Base-by-base conservation (phyloP, 495 filamentous ascomycete species). In the Tuber indicum region DNA sequence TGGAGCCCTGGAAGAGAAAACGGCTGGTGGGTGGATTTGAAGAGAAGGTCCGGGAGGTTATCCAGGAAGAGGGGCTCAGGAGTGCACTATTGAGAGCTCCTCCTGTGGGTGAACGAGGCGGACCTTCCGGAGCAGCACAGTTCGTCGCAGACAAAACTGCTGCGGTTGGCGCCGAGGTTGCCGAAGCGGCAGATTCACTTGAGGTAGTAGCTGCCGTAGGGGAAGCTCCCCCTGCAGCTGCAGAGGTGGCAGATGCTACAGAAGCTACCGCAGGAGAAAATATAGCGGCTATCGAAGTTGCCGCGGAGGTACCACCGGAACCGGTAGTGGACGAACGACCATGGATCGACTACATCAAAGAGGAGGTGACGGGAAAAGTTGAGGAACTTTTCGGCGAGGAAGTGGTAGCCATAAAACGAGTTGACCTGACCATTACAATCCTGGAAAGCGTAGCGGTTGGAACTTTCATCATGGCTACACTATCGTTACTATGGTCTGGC, bases 1-100 rank as follows among this genome's bases (percentile, higher is more conserved):
- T 98, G 71, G 96, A 99, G 86, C 96, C 96, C 12, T 98, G 94
- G 94, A 90, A 93, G 76, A 87, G 96, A 78, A 88, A 86, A 79
- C 85, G 94, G 78, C 87, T 99, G 75, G 92, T 97, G 45, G 88
- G 88, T 76, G 93, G 92, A 21, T 91, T 92, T 79, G 90, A 92
- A 80, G 90, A 91, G 76, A 91, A 94, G 84, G 92, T 99, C 70
- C 90, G 90, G 75, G 90, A 91, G 81, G 92, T 93, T 1, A 86
- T 98, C 66, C 94, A 96, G 58, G 91, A 91, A 79, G 83, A 80
- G 79, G 76, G 70, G n/a, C 76, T 81, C 44, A 75, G 66, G 72
- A 84, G 73, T 41, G 81, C 81, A 66, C 74, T 74, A 72, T 72
- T 72, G 74, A 81, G 49, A n/a, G 69, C n/a, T 17, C 74, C n/a